phyloP scores from a whole-genome alignment of 78 protist species.

The slime mould (Dictyostelium discoideum) region DNA sequence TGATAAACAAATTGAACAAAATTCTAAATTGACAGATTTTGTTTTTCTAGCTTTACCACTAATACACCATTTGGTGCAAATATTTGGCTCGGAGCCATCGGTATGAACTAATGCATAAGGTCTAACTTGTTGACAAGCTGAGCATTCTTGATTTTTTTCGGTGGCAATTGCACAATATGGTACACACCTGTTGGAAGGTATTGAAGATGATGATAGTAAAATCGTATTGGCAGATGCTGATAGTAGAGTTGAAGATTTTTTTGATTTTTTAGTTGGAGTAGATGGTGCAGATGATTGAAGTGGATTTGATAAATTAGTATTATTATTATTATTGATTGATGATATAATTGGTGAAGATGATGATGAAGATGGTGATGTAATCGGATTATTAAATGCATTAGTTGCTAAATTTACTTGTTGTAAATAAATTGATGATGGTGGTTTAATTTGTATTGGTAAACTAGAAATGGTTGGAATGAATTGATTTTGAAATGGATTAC shows the following conservation, averaged over 20 bases:
- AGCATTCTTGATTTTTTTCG: background rate
- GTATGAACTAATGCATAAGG: constrained; percentile 1
- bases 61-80: constrained; percentile 19
- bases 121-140: constrained; percentile 13
- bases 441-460: constrained; percentile 10
- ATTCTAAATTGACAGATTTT: background rate
- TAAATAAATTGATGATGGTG: background rate
- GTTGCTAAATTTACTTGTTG: background rate
- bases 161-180: constrained; percentile 20
- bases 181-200: background rate
- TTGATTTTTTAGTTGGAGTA: background rate
- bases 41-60: background rate
- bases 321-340: background rate
- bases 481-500: background rate
- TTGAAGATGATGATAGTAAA: background rate
- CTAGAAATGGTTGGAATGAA: background rate
- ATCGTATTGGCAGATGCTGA: background rate
- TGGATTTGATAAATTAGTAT: no score
- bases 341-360: background rate
- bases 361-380: background rate
- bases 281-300: background rate
- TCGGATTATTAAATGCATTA: background rate
- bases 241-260: background rate
- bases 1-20: constrained; percentile 31
- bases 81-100: background rate